Base-by-base conservation (phyloP, 2,329 filamentous ascomycete species). In the Verticillium zaregamsianum region DNA sequence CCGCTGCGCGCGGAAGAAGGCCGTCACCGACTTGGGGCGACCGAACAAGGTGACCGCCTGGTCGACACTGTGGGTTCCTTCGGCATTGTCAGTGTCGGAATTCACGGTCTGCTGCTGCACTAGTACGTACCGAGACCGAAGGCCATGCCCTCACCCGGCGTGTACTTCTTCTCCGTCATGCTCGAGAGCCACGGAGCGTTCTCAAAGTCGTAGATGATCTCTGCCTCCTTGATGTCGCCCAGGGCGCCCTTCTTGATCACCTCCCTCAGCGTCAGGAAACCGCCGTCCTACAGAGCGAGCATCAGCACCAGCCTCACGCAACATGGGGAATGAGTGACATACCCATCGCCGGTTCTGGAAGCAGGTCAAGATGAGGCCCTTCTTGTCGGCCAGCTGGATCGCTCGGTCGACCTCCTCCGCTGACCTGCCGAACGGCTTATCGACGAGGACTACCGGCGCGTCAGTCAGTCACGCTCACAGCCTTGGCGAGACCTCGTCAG, bases 381-480 rank as follows among this genome's bases (percentile, higher is more conserved):
- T 72, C 55, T 77, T 74, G 64, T 80, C 74, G 3, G 82, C 79
- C 25, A 84, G 71, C 1, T 73, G 68, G 35, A 82, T 80, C 6
- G 90, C 77, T 59, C 82, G 77, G 39, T 82, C 77, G 8, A 86
- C 86, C 68, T 88, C 84, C 56, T 78, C 74, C 4, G 79, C 77
- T 2, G 86, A 86, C 9, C 82, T 81, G 2, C 85, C 85, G 69
- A 90, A 89, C 0, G 87, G 87, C 72, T 90, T 90, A 71, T 90
- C 87, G 62, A 86, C 85, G 14, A 90, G 77, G 14, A 88, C 86
- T 78, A 23, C 12, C 45, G 23, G n/a, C 45, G 12, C 11, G 11
- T 52, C 45, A 11, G 49, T 56, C 35, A 37, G 52, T n/a, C 28
- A 54, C 59, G 17, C 58, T 63, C 20, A 15, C 5, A 11, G 15